Conservation (phyloP, 2,329 filamentous ascomycete species). For the Exophiala phaeomuriformis region DNA sequence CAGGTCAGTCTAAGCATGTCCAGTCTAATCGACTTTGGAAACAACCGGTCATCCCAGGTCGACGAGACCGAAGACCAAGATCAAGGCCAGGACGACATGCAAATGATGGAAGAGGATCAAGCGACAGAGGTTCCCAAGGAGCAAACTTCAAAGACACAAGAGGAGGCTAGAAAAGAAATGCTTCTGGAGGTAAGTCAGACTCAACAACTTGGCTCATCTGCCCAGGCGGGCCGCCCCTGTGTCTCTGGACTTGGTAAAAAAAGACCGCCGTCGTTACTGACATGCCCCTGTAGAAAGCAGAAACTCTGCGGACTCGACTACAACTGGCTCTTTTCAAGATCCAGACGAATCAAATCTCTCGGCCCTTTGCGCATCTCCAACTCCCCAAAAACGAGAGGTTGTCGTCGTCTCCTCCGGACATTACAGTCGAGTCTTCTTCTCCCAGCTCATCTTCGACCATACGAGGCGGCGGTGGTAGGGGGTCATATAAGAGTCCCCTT, state of each 20-base stretch:
- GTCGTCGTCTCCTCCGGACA: conserved; percentile 6
- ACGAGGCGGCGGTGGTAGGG: not conserved
- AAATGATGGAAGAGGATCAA: conserved; percentile 29
- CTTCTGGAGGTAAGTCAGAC: conserved; percentile 16
- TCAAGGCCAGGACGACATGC: conserved; percentile 2
- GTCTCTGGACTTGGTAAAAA: too few relatives aligned
- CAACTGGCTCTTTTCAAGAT: conserved; percentile 28
- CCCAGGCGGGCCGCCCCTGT: too few relatives aligned
- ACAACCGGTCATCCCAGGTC: conserved; percentile 17
- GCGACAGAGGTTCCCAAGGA: conserved; percentile 20
- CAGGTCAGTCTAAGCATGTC: conserved; percentile 26
- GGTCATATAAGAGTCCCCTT: not conserved
- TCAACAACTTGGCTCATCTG: not conserved
- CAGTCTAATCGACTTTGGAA: conserved; percentile 26
- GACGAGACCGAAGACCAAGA: not conserved
- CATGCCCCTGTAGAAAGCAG: conserved; percentile 18
- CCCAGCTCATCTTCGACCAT: conserved; percentile 17
- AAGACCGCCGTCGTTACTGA: not conserved
- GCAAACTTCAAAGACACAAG: conserved; percentile 28
- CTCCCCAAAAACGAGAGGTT: conserved; percentile 5
- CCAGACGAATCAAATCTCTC: conserved; percentile 25
- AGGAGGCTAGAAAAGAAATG: conserved; percentile 22
- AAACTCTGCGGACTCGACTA: conserved; percentile 25
- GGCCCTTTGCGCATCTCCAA: conserved; percentile 23
- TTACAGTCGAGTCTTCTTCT: conserved; percentile 12